Percentiles rank a stretch among this genome's conserved stretches.
Conservation (phyloP, 306 rosid genomes). For the Comarum palustre region DNA sequence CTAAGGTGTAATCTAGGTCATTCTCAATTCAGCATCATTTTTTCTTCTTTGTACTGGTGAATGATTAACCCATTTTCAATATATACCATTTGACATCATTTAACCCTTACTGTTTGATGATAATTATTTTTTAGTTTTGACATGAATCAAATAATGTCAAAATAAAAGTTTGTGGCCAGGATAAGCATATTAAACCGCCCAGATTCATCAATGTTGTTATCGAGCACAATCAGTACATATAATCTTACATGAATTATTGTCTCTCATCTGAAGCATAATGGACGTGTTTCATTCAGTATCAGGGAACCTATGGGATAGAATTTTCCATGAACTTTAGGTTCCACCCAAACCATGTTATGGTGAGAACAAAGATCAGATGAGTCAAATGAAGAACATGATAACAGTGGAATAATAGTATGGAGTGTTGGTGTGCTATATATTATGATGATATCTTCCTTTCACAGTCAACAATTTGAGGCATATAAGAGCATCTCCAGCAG, state of each 20-base stretch:
- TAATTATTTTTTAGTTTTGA: background rate
- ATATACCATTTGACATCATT: slow-evolving; percentile 11
- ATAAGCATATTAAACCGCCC: background rate
- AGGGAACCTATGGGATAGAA: background rate
- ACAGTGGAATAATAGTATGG: slow-evolving; percentile 32
- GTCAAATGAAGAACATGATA: slow-evolving; percentile 29
- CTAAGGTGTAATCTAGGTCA: slow-evolving; percentile 26
- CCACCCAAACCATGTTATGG: background rate
- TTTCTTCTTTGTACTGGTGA: slow-evolving; percentile 7
- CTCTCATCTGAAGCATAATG: background rate
- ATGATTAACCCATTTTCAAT: slow-evolving; percentile 14
- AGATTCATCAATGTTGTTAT: background rate
- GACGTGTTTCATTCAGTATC: background rate
- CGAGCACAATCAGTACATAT: no score
- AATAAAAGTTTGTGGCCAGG: no score
- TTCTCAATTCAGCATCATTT: slow-evolving; percentile 20
- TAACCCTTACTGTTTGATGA: background rate
- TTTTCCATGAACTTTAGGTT: background rate
- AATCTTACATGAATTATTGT: no score
- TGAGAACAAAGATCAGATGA: slow-evolving; percentile 20
- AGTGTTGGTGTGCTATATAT: background rate
- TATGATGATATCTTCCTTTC: slow-evolving; percentile 30
- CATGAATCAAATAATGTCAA: no score
- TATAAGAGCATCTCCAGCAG: no score
- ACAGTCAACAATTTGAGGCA: slow-evolving; percentile 26